Evolutionary conservation across 306 rosid species (phyloP), one percentile per base, ranked within the genome.

Genomic region (Myrica gale): DNA sequence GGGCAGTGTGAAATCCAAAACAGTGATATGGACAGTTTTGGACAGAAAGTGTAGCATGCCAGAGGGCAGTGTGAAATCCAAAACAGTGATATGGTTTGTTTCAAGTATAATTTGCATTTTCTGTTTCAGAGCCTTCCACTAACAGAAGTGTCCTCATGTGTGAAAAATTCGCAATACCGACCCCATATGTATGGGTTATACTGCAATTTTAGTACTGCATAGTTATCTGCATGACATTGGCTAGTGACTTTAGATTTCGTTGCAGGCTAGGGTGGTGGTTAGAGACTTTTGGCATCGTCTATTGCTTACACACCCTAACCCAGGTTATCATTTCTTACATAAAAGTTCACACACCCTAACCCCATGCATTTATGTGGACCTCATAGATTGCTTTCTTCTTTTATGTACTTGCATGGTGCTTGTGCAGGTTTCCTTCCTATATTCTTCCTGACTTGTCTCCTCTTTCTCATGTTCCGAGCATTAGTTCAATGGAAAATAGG

Each of bases 11-110:
- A n/a, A n/a, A n/a, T n/a, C n/a, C n/a, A n/a, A n/a, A n/a, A n/a
- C n/a, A n/a, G n/a, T n/a, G n/a, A n/a, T n/a, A n/a, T 76, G 78
- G 71, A 80, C 53, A 73, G 52, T 71, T 56, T 85, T 47, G 62
- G 69, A 39, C 77, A 76, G 51, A 84, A 69, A 23, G 58, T 81
- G 67, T 87, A 87, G 85, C 72, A 56, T 60, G 54, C 4, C 17
- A 43, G 61, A 37, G 56, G 78, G 1, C 51, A 63, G 47, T 68
- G 72, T 74, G 61, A 79, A 79, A 73, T 71, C 61, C 75, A 13
- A 48, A 19, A 74, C 65, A 56, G 60, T 76, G 74, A 71, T 6
- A 5, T 32, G 85, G 79, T 82, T 75, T 58, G 80, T 79, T 80
- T 71, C 74, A 26, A 41, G 16, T 53, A 53, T 66, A n/a, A 15